Conservation (phyloP, 805 yeast species). For the Torulaspora gathmanii region DNA sequence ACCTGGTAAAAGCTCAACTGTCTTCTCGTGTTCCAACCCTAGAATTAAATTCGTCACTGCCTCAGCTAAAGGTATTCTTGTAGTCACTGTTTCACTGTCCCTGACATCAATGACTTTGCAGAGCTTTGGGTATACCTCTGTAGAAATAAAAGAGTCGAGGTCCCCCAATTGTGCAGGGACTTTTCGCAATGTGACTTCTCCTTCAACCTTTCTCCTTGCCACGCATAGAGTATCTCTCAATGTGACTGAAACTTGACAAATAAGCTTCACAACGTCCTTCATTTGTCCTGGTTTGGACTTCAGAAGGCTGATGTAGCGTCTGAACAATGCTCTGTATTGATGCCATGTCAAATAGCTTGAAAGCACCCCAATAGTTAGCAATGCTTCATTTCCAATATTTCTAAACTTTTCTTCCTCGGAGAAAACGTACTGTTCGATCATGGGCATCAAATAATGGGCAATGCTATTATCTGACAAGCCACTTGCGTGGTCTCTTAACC, state of each 20-base stretch:
- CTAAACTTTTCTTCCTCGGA: constrained; percentile 54
- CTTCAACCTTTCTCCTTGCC: constrained; percentile 20
- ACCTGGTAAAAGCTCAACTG: constrained; percentile 68
- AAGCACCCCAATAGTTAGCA: constrained; percentile 56
- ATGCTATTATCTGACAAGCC: constrained; percentile 53
- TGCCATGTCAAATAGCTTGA: constrained; percentile 62
- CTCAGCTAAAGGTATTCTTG: constrained; percentile 75
- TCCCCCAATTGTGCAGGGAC: constrained; percentile 38
- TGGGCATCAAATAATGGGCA: constrained; percentile 77
- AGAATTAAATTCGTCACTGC: constrained; percentile 65
- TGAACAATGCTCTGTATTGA: constrained; percentile 71
- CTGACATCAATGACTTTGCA: constrained; percentile 55
- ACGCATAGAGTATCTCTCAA: constrained; percentile 37
- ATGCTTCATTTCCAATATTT: constrained; percentile 61
- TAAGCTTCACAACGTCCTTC: constrained; percentile 54
- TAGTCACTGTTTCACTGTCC: constrained; percentile 72
- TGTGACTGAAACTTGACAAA: constrained; percentile 54
- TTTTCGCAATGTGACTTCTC: constrained; percentile 25
- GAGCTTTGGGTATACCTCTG: constrained; percentile 58
- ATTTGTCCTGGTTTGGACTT: constrained; percentile 46
- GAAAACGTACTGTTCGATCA: constrained; percentile 73
- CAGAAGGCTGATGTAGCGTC: constrained; percentile 56
- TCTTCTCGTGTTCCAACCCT: constrained; percentile 53
- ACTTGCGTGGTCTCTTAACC: constrained; percentile 48
- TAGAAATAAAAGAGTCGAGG: constrained; percentile 46